phyloP scores from a whole-genome alignment of 371 early-diverging fungal species.

The Actinomucor elegans region DNA sequence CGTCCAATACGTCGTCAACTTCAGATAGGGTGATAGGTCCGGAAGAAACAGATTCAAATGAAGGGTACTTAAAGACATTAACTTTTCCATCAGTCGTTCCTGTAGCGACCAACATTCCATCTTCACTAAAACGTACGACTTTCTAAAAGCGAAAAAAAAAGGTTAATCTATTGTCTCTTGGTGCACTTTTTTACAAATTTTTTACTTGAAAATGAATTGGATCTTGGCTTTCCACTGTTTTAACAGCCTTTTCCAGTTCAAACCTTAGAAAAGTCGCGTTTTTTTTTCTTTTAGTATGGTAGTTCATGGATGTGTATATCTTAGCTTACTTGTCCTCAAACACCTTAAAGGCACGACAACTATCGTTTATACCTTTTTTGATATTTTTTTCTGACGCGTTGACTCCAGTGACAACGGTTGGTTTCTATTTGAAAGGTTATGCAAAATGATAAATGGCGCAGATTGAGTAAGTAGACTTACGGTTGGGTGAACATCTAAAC shows the following conservation, averaged over 20 bases:
- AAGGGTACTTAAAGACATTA: slow-evolving; percentile 59
- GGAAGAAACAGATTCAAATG: slow-evolving; percentile 11
- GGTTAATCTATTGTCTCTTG: too few species aligned
- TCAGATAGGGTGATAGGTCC: slow-evolving; percentile 7
- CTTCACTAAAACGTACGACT: slow-evolving; percentile 53
- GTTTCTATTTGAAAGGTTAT: slow-evolving; percentile 26
- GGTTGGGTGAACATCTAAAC: slow-evolving; percentile 63
- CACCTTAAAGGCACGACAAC: slow-evolving; percentile 59
- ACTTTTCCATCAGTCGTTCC: slow-evolving; percentile 70
- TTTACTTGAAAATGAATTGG: slow-evolving; percentile 52
- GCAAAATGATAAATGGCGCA: neutral
- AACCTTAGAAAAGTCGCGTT: too few species aligned
- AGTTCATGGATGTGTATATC: too few species aligned
- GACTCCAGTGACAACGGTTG: slow-evolving; percentile 56
- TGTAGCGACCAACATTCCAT: slow-evolving; percentile 61
- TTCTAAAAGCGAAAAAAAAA: slow-evolving; percentile 24
- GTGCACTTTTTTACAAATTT: too few species aligned
- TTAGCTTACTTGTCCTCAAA: slow-evolving; percentile 30
- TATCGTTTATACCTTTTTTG: slow-evolving; percentile 56
- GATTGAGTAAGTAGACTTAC: too few species aligned
- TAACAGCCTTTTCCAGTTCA: slow-evolving; percentile 24
- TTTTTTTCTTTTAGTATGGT: neutral
- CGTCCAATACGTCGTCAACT: slow-evolving; percentile 61
- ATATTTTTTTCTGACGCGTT: slow-evolving; percentile 54
- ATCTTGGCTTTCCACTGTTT: slow-evolving; percentile 44